Conservation (phyloP, 768 basidiomycete genomes). For the Boletus huronensis region DNA sequence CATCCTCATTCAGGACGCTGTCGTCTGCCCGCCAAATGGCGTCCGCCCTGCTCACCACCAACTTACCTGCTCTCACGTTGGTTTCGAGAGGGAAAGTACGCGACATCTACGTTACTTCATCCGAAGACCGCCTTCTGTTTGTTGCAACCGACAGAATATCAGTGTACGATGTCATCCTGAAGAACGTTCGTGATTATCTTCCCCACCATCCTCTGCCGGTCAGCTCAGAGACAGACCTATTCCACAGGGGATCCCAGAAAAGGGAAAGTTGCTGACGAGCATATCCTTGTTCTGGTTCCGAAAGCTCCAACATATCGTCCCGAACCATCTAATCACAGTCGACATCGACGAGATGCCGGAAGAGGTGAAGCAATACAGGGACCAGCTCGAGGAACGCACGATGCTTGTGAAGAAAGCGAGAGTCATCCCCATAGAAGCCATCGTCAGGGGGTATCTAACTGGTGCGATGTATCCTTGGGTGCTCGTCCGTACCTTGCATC, state of each 20-base stretch:
- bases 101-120: slow-evolving; percentile 83
- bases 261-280: slow-evolving; percentile 84
- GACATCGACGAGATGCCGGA: slow-evolving; percentile 78
- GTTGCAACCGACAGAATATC: slow-evolving; percentile 95
- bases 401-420: slow-evolving; percentile 92
- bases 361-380: slow-evolving; percentile 68
- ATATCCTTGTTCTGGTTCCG: slow-evolving; percentile 97
- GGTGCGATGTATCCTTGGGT: slow-evolving; percentile 45
- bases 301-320: slow-evolving; percentile 72
- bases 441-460: slow-evolving; percentile 95
- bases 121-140: slow-evolving; percentile 75
- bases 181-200: slow-evolving; percentile 62
- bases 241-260: slow-evolving; percentile 85
- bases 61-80: slow-evolving; percentile 61
- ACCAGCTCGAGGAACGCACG: slow-evolving; percentile 75
- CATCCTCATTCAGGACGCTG: neutral
- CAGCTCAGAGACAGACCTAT: neutral
- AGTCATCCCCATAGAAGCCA: slow-evolving; percentile 90
- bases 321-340: slow-evolving; percentile 85
- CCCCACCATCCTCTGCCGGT: neutral
- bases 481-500: neutral
- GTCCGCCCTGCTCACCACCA: slow-evolving; percentile 47
- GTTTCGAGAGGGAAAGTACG: slow-evolving; percentile 93
- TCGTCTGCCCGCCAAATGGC: slow-evolving; percentile 17
- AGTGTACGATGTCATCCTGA: slow-evolving; percentile 93